Base-by-base conservation (phyloP, 768 basidiomycete species). In the Terana coerulea region DNA sequence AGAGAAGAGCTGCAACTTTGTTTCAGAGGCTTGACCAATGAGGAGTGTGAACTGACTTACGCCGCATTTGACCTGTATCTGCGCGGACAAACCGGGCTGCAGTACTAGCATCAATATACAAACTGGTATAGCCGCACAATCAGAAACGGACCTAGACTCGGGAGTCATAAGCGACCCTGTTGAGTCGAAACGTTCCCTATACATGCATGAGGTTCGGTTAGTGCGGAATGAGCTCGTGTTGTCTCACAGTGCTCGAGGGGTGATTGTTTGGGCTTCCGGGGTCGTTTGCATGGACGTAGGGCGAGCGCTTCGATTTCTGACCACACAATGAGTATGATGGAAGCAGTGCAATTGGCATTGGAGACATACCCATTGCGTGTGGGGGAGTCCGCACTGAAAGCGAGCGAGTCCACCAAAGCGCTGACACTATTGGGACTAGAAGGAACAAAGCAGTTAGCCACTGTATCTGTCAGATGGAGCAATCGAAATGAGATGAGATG, bases 361-460 rank as follows among this genome's bases (percentile, higher is more conserved):
- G 12, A 19, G 14, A 31, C 52, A n/a, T 25, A 56, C 50, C 36
- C 41, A 17, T 39, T 30, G 17, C 30, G 44, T 51, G 43, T 29
- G 43, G 45, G 52, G 29, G 59, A 53, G 58, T 55, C 50, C 51
- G 53, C 46, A n/a, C 48, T 41, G 25, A 42, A 34, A 25, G 45
- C 46, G 31, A 50, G 43, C 14, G 57, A 45, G 6, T 50, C 42
- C 7, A 64, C 63, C 57, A 71, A 70, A 33, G 64, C 61, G 33
- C 60, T 45, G 31, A 68, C 44, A 52, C 68, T 67, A 56, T 58
- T 65, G 19, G 72, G 71, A 48, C 72, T 73, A 42, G 51, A 51
- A 51, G 26, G 51, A 29, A 53, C 46, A 42, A 15, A 29, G 10
- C 24, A 30, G 45, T 33, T 8, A 31, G 30, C 22, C 19, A 19